These are phyloP conservation scores for Lojkania enalia DNA, from an alignment of 2,329 filamentous ascomycete species.

Conservation along the genomic window DNA sequence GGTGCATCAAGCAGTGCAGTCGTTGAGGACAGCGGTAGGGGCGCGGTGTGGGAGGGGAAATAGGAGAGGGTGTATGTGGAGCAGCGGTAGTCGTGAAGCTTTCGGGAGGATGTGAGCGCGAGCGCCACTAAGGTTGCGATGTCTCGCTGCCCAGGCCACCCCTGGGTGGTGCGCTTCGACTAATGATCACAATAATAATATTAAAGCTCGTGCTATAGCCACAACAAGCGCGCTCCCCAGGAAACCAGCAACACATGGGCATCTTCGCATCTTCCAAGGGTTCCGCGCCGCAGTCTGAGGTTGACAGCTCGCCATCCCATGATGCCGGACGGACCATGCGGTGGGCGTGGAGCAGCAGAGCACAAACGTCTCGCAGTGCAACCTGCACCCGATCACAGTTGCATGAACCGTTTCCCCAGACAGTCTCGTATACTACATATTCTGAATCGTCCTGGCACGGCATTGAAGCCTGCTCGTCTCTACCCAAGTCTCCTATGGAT, in stretches of 20 bases:
- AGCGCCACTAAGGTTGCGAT: constrained; percentile 19
- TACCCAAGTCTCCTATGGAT: too few relatives aligned
- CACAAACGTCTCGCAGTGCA: not conserved
- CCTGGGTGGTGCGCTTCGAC: constrained; percentile 11
- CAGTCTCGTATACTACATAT: not conserved
- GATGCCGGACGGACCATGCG: not conserved
- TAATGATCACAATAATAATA: constrained; percentile 14
- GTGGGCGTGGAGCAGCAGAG: not conserved
- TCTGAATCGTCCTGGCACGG: not conserved
- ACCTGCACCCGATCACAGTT: not conserved
- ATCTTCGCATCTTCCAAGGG: not conserved
- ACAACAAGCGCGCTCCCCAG: constrained; percentile 20
- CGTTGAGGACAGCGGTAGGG: not conserved
- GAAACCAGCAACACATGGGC: constrained; percentile 16
- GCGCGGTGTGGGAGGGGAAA: not conserved
- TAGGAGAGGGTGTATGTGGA: constrained; percentile 2
- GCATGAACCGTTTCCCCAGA: constrained; percentile 1
- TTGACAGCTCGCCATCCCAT: not conserved
- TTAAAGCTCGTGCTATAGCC: constrained; percentile 9
- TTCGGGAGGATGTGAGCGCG: constrained; percentile 12
- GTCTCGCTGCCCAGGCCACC: constrained; percentile 15
- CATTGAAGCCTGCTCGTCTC: too few relatives aligned
- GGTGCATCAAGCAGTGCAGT: constrained; percentile 18
- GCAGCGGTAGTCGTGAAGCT: constrained; percentile 19
- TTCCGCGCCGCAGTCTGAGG: not conserved